Evolutionary conservation across 257 asterid genomes (phyloP), one percentile per base, ranked within the genome.

Genomic region (Solanum tacnaense): DNA sequence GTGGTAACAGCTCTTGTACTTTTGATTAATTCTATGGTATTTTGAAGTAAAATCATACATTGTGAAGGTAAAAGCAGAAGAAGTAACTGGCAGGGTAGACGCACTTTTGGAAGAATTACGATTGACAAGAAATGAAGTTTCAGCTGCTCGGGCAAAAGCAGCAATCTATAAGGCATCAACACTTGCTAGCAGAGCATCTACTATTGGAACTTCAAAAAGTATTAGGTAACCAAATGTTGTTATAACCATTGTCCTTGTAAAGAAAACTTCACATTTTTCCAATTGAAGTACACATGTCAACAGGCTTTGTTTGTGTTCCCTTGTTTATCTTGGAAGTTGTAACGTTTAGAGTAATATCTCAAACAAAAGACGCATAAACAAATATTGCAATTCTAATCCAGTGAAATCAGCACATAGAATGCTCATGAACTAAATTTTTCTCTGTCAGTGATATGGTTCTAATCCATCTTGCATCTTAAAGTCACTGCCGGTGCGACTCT

Each of bases 31-130:
- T 29, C 44, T 31, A 29, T 49, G 86, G 41, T 82, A 31, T 3
- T 56, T 56, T 82, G 86, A 82, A 82, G 71, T 82, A 20, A 49
- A 82, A 49, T 49, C 70, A 29, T 49, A 5, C 29, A 29, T 31
- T 49, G 21, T 82, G 86, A 90, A 96, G 98, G 98, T 95, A 87
- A 96, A 92, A 89, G 98, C 98, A 52, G 99, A 95, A 91, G 98
- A 95, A 83, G 98, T 95, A 74, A 89, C 95, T 11, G 39, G 89
- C 16, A 89, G 98, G 89, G 98, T 95, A 67, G 93, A 95, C 41
- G 91, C 91, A 86, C 95, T 96, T 85, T 87, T 93, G 93, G 96
- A 95, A 93, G 99, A 96, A 88, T 65, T 95, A 81, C 95, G 98
- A 15, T 92, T 90, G 73, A 90, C 97, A 58, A 92, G 94, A 91